phyloP scores from a whole-genome alignment of 345 rosid species.

The Salix viminalis region DNA sequence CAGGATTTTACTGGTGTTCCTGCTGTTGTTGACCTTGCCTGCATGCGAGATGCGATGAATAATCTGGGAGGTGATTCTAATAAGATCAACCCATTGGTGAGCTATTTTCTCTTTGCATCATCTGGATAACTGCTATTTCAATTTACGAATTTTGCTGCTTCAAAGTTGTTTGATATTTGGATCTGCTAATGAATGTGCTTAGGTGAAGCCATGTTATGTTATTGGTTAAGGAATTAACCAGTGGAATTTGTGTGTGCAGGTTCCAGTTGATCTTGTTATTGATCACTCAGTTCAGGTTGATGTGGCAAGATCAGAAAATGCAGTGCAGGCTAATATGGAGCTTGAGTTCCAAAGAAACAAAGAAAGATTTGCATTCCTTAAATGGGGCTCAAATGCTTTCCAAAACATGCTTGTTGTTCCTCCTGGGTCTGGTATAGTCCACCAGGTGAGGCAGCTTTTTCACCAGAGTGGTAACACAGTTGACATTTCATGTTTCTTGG shows the following conservation, averaged over 20 bases:
- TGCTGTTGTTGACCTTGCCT: constrained; percentile 81
- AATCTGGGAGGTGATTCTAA: constrained; percentile 60
- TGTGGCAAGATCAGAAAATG: constrained; percentile 86
- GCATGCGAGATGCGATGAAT: constrained; percentile 86
- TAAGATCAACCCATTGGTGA: constrained; percentile 67
- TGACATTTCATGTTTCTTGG: not conserved
- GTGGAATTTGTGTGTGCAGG: constrained; percentile 37
- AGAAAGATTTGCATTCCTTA: constrained; percentile 90
- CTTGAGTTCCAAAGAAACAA: constrained; percentile 77
- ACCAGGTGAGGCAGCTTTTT: constrained; percentile 52
- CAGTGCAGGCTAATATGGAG: constrained; percentile 93
- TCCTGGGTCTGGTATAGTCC: constrained; percentile 95
- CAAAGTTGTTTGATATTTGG: not conserved
- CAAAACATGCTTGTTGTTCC: constrained; percentile 94
- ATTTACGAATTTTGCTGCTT: too few relatives aligned
- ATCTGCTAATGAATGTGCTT: not conserved
- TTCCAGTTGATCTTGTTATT: constrained; percentile 95
- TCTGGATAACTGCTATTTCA: not conserved
- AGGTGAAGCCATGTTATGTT: not conserved
- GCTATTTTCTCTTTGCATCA: constrained; percentile 2
- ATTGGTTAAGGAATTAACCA: not conserved
- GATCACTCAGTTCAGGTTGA: constrained; percentile 97
- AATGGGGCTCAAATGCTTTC: constrained; percentile 94
- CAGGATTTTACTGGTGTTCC: constrained; percentile 85
- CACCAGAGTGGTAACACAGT: not conserved